A percentile compares a stretch with the other conserved stretches of the same genome.
phyloP scores from a whole-genome alignment of 2,329 filamentous ascomycete species.

The Exophiala alcalophila region DNA sequence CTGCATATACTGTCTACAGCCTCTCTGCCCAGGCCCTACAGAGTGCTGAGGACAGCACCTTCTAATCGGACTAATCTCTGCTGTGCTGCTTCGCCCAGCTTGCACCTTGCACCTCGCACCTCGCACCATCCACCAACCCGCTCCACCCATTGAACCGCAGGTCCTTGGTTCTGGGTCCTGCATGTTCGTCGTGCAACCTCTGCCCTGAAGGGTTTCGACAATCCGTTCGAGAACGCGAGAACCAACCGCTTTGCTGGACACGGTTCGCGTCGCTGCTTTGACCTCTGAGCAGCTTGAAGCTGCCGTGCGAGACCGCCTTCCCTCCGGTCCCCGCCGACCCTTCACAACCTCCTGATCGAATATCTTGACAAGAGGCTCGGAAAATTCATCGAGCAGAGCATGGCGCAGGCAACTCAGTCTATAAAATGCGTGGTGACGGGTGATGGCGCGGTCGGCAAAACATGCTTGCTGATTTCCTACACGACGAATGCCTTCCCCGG shows the following conservation, averaged over 20 bases:
- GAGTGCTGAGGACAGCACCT: no score
- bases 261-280: conserved; percentile 25
- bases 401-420: conserved; percentile 29
- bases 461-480: conserved; percentile 98
- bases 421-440: conserved; percentile 93
- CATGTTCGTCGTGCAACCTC: conserved; percentile 14
- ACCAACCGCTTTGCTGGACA: conserved; percentile 23
- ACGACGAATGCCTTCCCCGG: conserved; percentile 99
- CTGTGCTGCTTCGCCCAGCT: no score
- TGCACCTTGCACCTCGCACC: no score
- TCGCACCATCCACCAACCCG: conserved; percentile 1
- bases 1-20: conserved; percentile 5
- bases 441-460: conserved; percentile 99
- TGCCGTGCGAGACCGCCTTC: conserved; percentile 4
- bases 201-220: conserved; percentile 14
- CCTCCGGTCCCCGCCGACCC: no score
- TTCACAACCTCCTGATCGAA: no score
- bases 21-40: no score
- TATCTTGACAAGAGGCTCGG: no score
- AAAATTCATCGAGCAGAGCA: conserved; percentile 4
- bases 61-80: conserved; percentile 4
- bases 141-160: conserved; percentile 9
- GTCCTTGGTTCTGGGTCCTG: conserved; percentile 16
- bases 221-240: conserved; percentile 17
- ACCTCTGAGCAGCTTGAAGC: conserved; percentile 7